These are phyloP conservation scores for Globisporangium rhizosaccharum DNA, from an alignment of 352 stramenopile species.

Conservation along the genomic window DNA sequence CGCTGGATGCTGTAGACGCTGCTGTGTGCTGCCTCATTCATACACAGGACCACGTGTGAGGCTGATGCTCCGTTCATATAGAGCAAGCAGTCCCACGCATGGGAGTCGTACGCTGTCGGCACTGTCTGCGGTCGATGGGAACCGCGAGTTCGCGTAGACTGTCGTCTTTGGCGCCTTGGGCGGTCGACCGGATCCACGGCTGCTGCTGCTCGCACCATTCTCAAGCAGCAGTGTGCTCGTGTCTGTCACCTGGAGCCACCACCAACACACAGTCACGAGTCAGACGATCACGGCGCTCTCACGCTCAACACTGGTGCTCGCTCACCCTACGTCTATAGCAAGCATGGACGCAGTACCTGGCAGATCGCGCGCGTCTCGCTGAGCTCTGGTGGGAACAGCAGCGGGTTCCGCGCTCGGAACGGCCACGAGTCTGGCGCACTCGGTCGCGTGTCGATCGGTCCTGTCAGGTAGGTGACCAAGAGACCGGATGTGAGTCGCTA, in stretches of 20 bases:
- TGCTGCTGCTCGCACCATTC: conserved; percentile 21
- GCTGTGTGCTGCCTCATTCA: neutral
- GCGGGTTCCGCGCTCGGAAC: conserved; percentile 64
- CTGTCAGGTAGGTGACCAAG: conserved; percentile 13
- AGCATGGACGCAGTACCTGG: conserved; percentile 24
- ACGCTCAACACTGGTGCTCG: no score
- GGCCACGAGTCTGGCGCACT: conserved; percentile 68
- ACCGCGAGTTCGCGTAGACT: conserved; percentile 75
- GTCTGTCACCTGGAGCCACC: conserved; percentile 11
- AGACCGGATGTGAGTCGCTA: neutral
- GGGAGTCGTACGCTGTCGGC: neutral
- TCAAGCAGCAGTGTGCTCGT: conserved; percentile 33
- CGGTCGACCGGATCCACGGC: conserved; percentile 18
- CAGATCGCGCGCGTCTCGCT: conserved; percentile 52
- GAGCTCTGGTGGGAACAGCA: conserved; percentile 75
- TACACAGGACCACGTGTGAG: neutral
- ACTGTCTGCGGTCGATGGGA: conserved; percentile 16
- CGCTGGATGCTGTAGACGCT: conserved; percentile 1
- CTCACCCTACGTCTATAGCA: neutral
- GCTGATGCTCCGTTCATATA: neutral
- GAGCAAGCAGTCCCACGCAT: no score
- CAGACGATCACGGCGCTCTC: neutral
- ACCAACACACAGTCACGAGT: neutral
- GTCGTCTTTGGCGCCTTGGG: conserved; percentile 36
- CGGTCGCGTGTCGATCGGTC: conserved; percentile 49